Base-by-base conservation (phyloP, 2,329 filamentous ascomycete species). In the Dothideomycetidae sp. region DNA sequence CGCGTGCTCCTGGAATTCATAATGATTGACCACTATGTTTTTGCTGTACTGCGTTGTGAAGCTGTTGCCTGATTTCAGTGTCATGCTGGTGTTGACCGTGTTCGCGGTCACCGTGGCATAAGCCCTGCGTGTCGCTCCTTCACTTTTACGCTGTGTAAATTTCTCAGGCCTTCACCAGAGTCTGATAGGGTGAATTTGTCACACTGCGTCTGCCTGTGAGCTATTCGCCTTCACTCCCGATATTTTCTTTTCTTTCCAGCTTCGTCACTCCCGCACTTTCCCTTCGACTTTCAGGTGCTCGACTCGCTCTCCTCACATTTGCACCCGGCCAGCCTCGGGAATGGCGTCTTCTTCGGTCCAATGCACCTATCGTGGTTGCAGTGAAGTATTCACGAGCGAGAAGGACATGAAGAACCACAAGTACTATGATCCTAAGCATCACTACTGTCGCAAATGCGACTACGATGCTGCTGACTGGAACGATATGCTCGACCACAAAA, bases 381-480 rank as follows among this genome's bases (percentile, higher is more conserved):
- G 48, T 14, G 50, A 54, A 28, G 53, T 48, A 12, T 75, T 75
- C 50, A 44, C 54, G 5, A 62, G 56, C 0, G 49, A 54, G 9
- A 55, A 59, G 30, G 57, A 58, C 2, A 67, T 74, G 62, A 62
- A 56, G 34, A 50, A 49, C 2, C 71, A 75, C 56, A 74, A 74
- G 49, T 55, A 52, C 12, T 40, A 55, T 14, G 53, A 58, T 2
- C 50, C 58, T 2, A 52, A 58, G 7, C 64, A 67, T 40, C 54
- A 61, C 43, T 67, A 65, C 46, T 68, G 64, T 50, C 47, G 51
- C 31, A 59, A 56, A 36, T 67, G 64, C 49, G 51, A 66, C 28
- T 46, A 50, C 17, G 53, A 58, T 44, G 55, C 46, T 44, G 43
- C 45, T 5, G 46, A 50, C 39, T 59, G 51, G 52, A 49, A 52